These are phyloP conservation scores for Ustilago esculenta DNA, from an alignment of 1,284 basidiomycete genomes.

Conservation along the genomic window DNA sequence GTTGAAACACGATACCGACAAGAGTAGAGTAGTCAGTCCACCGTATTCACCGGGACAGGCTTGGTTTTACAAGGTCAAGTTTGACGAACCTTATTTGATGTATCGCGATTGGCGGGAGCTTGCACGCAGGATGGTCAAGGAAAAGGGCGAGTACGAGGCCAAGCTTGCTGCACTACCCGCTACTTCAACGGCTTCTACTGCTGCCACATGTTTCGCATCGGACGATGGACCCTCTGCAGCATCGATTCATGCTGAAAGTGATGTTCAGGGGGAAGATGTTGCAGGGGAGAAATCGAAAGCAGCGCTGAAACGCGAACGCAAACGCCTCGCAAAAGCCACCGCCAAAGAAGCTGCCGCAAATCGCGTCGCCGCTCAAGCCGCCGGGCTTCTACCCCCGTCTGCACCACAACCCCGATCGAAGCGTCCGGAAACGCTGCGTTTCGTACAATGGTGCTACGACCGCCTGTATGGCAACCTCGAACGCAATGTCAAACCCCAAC, in stretches of 20 bases:
- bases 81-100: slow-evolving; percentile 98
- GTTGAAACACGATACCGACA: slow-evolving; percentile 5
- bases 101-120: slow-evolving; percentile 97
- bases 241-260: not conserved
- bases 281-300: slow-evolving; percentile 27
- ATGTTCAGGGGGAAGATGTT: not conserved
- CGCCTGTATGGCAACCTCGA: slow-evolving; percentile 66
- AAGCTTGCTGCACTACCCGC: slow-evolving; percentile 12
- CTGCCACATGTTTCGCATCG: not conserved
- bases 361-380: slow-evolving; percentile 14
- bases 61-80: slow-evolving; percentile 99
- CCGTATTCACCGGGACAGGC: slow-evolving; percentile 74
- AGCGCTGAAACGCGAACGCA: slow-evolving; percentile 29
- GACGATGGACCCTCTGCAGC: not conserved
- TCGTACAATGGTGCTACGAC: slow-evolving; percentile 62
- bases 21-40: slow-evolving; percentile 34
- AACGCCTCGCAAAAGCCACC: slow-evolving; percentile 10
- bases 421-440: slow-evolving; percentile 58
- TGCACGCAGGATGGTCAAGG: slow-evolving; percentile 73
- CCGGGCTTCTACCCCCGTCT: slow-evolving; percentile 35
- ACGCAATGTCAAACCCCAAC: slow-evolving; percentile 76
- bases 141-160: slow-evolving; percentile 48
- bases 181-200: not conserved
- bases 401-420: slow-evolving; percentile 47
- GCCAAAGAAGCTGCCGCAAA: slow-evolving; percentile 1